Evolutionary conservation across 2,329 filamentous ascomycete genomes (phyloP), one percentile per base, ranked within the genome.

Genomic region (Trichoderma arundinaceum): DNA sequence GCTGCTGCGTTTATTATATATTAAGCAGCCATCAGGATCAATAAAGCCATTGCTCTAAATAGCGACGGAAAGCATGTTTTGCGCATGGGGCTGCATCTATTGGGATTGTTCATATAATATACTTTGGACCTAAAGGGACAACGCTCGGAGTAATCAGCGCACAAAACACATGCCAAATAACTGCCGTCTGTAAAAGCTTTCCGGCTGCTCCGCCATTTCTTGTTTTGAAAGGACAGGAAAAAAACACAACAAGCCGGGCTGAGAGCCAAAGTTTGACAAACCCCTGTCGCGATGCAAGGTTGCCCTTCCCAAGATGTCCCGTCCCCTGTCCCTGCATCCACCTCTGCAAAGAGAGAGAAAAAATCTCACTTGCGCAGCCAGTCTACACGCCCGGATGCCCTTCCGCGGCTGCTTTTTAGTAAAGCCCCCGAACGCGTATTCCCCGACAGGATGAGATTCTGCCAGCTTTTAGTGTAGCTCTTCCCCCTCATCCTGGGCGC

Each of bases 211-310:
- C 51, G 51, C 51, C 51, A 13, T 53, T 19, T 53, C 38, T n/a
- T 19, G 22, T 28, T 28, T 28, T 28, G 22, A 28, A 10, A 38
- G 35, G 10, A 43, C 9, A 17, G 41, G 6, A n/a, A 43, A 7
- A 17, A 15, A 17, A 17, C n/a, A 43, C 41, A 43, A 43, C n/a
- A 43, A 43, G 60, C 60, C 41, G 44, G 62, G 62, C 62, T 65
- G 62, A 65, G 54, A 46, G 51, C 41, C 52, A 63, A 63, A 43
- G 38, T 63, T 57, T 64, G 41, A 43, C 61, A 56, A 48, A 52
- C 44, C 62, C 62, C 62, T 65, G 62, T 49, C 53, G 48, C 53
- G 53, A 58, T 59, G 62, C 62, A 65, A 65, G 62, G 62, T 57
- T 57, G 54, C 62, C 62, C 62, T 58, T 65, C 54, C 53, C 62